Conservation (phyloP, 345 rosid genomes). For the Eucalyptus albens region DNA sequence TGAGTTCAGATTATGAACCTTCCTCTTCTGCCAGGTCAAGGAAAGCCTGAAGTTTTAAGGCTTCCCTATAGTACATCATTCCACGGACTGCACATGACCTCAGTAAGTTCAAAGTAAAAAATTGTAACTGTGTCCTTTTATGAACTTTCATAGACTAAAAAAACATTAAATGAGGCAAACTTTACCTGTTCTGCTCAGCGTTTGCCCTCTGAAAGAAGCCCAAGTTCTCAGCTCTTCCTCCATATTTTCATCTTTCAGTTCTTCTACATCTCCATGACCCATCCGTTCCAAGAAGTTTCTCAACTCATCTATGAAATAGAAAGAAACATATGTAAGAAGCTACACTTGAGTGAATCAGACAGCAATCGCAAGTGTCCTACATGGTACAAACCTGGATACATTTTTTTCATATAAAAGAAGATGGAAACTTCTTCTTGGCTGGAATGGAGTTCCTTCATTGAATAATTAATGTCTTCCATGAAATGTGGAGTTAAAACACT, state of each 20-base stretch:
- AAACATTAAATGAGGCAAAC: not conserved
- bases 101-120: not conserved
- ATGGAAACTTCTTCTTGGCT: conserved; percentile 70
- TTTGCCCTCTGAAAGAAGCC: conserved; percentile 95
- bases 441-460: conserved; percentile 58
- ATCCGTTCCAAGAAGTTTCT: conserved; percentile 81
- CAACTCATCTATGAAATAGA: conserved; percentile 65
- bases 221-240: conserved; percentile 71
- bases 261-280: conserved; percentile 48
- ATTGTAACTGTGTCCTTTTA: not conserved
- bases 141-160: not conserved
- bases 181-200: conserved; percentile 88
- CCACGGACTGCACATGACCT: conserved; percentile 62
- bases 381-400: conserved; percentile 60
- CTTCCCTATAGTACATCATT: conserved; percentile 93
- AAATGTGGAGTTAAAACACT: conserved; percentile 90
- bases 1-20: conserved; percentile 33
- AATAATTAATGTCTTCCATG: conserved; percentile 75
- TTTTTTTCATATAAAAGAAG: conserved; percentile 71
- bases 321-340: not conserved
- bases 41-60: conserved; percentile 77
- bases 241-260: conserved; percentile 25
- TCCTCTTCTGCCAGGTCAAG: conserved; percentile 70
- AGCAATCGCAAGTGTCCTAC: not conserved
- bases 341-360: not conserved